A percentile compares a stretch with the other conserved stretches of the same genome.
Conservation (phyloP, 257 asterid genomes). For the Petrea volubilis region DNA sequence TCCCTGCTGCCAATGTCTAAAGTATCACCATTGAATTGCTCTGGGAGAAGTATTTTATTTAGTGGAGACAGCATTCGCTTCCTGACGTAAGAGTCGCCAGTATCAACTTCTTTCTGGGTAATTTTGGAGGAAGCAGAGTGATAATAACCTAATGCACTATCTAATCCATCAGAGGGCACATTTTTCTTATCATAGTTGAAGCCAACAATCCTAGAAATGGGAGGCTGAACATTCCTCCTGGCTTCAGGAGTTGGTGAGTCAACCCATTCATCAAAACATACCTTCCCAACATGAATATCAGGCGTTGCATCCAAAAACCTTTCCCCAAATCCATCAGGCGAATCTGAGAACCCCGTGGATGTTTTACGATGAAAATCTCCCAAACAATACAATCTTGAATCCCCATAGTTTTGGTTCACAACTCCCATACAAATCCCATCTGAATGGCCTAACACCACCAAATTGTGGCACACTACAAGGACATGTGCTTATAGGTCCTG, state of each 20-base stretch:
- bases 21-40: conserved; percentile 48
- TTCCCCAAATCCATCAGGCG: conserved; percentile 31
- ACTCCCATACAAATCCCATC: conserved; percentile 37
- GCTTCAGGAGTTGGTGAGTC: conserved; percentile 33
- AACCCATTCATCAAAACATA: conserved; percentile 22
- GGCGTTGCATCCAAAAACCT: conserved; percentile 28
- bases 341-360: conserved; percentile 32
- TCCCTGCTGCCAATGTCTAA: conserved; percentile 49
- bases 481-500: conserved; percentile 33
- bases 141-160: conserved; percentile 20
- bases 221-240: conserved; percentile 38
- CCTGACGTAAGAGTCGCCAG: conserved; percentile 50
- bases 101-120: conserved; percentile 34
- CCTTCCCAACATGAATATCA: conserved; percentile 22
- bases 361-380: conserved; percentile 43
- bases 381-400: conserved; percentile 39
- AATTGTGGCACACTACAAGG: conserved; percentile 32
- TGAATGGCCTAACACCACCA: conserved; percentile 27
- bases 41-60: conserved; percentile 46
- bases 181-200: conserved; percentile 42
- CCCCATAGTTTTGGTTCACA: conserved; percentile 26
- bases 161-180: conserved; percentile 23
- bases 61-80: conserved; percentile 73
- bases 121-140: conserved; percentile 24
- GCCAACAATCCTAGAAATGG: conserved; percentile 64